Conservation (phyloP, 345 rosid species). For the Eucalyptus rudis region DNA sequence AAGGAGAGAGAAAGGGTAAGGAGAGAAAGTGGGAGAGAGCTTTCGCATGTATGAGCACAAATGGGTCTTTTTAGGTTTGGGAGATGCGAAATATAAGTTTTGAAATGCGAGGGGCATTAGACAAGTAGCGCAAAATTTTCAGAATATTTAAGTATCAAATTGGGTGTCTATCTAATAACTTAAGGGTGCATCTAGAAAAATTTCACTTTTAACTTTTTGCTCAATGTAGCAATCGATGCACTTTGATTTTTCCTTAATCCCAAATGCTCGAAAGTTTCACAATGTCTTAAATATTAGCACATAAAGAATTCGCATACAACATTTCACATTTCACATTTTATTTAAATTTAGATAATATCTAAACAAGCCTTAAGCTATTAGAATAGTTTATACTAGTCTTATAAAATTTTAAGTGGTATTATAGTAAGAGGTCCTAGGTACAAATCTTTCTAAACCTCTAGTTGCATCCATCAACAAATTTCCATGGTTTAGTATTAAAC, state of each 20-base stretch:
- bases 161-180: neutral
- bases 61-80: neutral
- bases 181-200: neutral
- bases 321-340: neutral
- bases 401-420: neutral
- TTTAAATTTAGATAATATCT: neutral
- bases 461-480: neutral
- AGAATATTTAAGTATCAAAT: neutral
- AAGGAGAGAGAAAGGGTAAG: neutral
- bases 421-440: neutral
- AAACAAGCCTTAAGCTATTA: neutral
- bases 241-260: neutral
- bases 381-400: neutral
- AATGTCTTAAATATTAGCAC: neutral
- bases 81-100: neutral
- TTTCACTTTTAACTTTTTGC: neutral
- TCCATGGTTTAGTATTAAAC: neutral
- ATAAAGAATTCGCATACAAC: neutral
- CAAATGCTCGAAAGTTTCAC: neutral
- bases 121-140: rapidly evolving
- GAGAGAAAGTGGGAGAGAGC: neutral
- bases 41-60: neutral
- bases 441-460: neutral
- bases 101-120: neutral
- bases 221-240: neutral